Evolutionary conservation across 2,329 filamentous ascomycete genomes (phyloP).

Genomic region (Fusarium austroafricanum): DNA sequence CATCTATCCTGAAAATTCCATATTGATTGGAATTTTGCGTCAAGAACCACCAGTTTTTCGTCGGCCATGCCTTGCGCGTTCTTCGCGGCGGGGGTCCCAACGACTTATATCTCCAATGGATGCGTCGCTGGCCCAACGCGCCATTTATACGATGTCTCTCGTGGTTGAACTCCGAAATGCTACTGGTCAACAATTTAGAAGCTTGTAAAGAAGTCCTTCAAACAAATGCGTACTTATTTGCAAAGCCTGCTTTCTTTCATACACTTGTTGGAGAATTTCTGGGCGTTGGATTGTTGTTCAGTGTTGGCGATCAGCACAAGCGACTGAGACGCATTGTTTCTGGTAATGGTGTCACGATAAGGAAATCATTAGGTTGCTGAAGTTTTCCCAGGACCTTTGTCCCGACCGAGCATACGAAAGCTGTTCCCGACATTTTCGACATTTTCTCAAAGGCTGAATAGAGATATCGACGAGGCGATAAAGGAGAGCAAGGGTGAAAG

Average conservation of each 20-base stretch:
- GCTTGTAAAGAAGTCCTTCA: constrained; percentile 28
- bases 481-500: not conserved
- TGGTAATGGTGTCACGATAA: not conserved
- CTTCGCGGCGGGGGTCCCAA: constrained; percentile 4
- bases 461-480: not conserved
- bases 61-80: constrained; percentile 14
- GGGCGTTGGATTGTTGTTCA: constrained; percentile 19
- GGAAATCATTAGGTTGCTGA: not conserved
- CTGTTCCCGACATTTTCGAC: not conserved
- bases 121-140: constrained; percentile 19
- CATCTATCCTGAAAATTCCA: too few relatives aligned
- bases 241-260: constrained; percentile 25
- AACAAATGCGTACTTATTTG: constrained; percentile 16
- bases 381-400: constrained; percentile 5
- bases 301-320: constrained; percentile 26
- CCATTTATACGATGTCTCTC: constrained; percentile 24
- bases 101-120: constrained; percentile 24
- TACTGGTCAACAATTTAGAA: constrained; percentile 25
- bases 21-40: rapidly evolving
- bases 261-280: constrained; percentile 30
- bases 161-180: constrained; percentile 23
- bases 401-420: constrained; percentile 6
- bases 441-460: constrained; percentile 6
- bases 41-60: constrained; percentile 7
- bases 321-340: constrained; percentile 16